Evolutionary conservation across 768 basidiomycete genomes (phyloP), one percentile per base, ranked within the genome.

Genomic region (Agrocybe pediades): DNA sequence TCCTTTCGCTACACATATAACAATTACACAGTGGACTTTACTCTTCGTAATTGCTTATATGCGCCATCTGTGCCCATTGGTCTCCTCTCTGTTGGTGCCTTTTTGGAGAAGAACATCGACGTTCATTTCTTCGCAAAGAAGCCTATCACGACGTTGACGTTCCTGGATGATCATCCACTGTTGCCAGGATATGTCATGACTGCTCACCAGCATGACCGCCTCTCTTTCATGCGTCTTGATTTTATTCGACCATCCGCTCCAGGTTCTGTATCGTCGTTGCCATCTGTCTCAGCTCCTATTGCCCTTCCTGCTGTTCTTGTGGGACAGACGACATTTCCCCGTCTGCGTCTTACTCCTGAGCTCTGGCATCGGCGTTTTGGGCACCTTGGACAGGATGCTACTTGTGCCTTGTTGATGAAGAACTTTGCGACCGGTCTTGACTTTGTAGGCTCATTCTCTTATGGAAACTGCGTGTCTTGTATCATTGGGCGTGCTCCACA

Each of bases 291-390:
- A n/a, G n/a, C n/a, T 11, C 11, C 3, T 5, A 13, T 5, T n/a
- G 33, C 13, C n/a, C n/a, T n/a, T n/a, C n/a, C n/a, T 36, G 11
- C 11, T 36, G 13, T 5, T 36, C 11, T 36, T 36, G 11, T 4
- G 33, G 7, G 7, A 30, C n/a, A 15, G 33, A 5, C 13, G 11
- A 5, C 11, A 24, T 44, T 61, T n/a, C 48, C 46, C 13, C 26
- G 20, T 9, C 23, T 51, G 2, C n/a, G 39, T 4, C 30, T 41
- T 5, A 26, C 57, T 17, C 52, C 57, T 1, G 56, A 49, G 2
- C 56, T 66, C 0, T 69, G 64, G 66, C 70, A 69, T 48, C 40
- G 59, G n/a, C 53, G 57, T 5, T 54, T 67, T 27, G 66, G 67
- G 9, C 68, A 71, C 27, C 46, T 62, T 23, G 58, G 62, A 2